Conservation (phyloP, 2,329 filamentous ascomycete genomes). For the Phialophora chinensis region DNA sequence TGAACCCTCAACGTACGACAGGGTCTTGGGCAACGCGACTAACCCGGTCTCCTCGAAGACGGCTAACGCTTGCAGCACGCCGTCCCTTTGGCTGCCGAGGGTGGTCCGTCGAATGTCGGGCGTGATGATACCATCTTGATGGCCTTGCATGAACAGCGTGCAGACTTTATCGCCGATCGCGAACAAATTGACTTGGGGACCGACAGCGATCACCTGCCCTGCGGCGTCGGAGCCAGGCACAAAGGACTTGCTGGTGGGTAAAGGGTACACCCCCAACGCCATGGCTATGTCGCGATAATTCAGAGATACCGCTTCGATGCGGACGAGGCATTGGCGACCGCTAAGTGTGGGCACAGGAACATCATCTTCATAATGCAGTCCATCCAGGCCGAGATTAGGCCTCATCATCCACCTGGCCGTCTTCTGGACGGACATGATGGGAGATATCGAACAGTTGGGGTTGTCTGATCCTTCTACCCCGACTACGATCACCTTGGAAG, state of each 20-base stretch:
- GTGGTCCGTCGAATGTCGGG: background rate
- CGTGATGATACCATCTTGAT: background rate
- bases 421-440: no score
- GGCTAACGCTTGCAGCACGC: slow-evolving; percentile 70
- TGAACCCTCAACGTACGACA: slow-evolving; percentile 60
- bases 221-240: slow-evolving; percentile 11
- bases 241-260: slow-evolving; percentile 41
- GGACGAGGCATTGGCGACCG: background rate
- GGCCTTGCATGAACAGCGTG: background rate
- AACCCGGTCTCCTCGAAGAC: slow-evolving; percentile 72
- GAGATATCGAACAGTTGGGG: no score
- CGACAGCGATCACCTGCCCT: background rate
- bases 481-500: no score
- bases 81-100: slow-evolving; percentile 61
- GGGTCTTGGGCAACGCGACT: slow-evolving; percentile 64
- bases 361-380: no score
- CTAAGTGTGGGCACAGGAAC: background rate
- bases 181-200: background rate
- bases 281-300: slow-evolving; percentile 59
- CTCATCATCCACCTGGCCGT: no score
- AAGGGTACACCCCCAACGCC: slow-evolving; percentile 59
- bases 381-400: no score
- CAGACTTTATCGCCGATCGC: slow-evolving; percentile 1
- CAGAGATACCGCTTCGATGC: slow-evolving; percentile 46
- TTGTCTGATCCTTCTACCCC: no score